phyloP scores from a whole-genome alignment of 108 stramenopile species.

The Pseudonitzschia pungens region DNA sequence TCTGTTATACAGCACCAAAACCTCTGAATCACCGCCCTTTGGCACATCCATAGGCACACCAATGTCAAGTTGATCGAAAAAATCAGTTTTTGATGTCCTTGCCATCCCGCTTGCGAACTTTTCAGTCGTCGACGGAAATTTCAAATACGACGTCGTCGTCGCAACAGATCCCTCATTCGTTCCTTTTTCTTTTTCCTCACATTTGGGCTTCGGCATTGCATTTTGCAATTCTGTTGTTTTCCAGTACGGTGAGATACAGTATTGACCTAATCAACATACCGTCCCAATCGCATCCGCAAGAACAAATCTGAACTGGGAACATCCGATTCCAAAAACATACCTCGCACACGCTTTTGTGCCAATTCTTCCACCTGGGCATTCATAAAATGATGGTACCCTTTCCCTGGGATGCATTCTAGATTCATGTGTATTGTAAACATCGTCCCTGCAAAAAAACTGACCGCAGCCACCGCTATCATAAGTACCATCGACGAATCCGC shows the following conservation, averaged over 20 bases:
- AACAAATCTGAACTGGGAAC: neutral
- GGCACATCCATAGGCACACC: constrained; percentile 56
- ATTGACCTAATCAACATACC: neutral
- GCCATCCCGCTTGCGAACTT: constrained; percentile 46
- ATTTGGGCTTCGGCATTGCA: neutral
- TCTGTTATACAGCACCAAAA: constrained; percentile 60
- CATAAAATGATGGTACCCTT: neutral
- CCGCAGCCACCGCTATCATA: constrained; percentile 24
- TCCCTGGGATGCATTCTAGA: constrained; percentile 11
- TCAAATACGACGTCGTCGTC: constrained; percentile 9
- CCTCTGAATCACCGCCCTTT: constrained; percentile 50
- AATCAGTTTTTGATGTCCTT: constrained; percentile 49
- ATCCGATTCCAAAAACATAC: neutral
- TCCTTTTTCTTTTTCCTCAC: neutral
- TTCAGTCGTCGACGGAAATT: constrained; percentile 42
- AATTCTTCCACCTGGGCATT: constrained; percentile 24
- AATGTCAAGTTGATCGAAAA: constrained; percentile 56
- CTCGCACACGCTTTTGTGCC: constrained; percentile 25
- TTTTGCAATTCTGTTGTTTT: constrained; percentile 17
- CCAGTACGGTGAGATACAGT: neutral
- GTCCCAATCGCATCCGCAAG: neutral
- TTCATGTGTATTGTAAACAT: constrained; percentile 28
- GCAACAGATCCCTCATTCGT: neutral
- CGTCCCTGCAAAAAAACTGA: constrained; percentile 36
- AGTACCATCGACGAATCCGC: constrained; percentile 13